phyloP scores from a whole-genome alignment of 208 protist species.

The Trypanosoma rangeli region DNA sequence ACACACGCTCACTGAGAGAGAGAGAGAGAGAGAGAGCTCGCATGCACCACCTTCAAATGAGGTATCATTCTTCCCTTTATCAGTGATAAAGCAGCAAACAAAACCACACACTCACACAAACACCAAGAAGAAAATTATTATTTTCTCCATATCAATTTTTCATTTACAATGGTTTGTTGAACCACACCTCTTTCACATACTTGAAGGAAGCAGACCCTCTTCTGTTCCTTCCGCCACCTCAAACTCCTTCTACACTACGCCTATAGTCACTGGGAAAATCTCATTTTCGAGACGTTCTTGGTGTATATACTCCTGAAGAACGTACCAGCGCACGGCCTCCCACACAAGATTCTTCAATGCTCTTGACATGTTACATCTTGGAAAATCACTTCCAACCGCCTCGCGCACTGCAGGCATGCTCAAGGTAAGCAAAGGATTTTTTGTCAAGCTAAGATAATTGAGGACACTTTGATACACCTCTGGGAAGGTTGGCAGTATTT shows the following conservation, averaged over 20 bases:
- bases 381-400: slow-evolving; percentile 22
- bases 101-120: no score
- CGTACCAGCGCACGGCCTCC: slow-evolving; percentile 32
- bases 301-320: slow-evolving; percentile 23
- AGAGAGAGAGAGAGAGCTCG: no score
- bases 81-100: no score
- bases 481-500: slow-evolving; percentile 24
- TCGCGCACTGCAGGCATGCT: slow-evolving; percentile 32
- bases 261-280: background rate
- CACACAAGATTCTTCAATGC: slow-evolving; percentile 38
- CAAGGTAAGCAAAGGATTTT: slow-evolving; percentile 21
- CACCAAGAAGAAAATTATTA: no score
- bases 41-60: no score
- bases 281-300: background rate
- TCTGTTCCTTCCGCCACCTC: background rate
- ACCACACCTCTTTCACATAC: background rate
- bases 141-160: no score
- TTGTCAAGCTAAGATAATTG: slow-evolving; percentile 21
- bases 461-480: slow-evolving; percentile 36
- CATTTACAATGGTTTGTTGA: no score
- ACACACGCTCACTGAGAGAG: no score
- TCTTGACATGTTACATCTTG: background rate
- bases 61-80: no score
- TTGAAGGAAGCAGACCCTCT: background rate
- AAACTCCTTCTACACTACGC: background rate